Evolutionary conservation across 352 stramenopile genomes (phyloP).

Genomic region (Thraustochytrium striatum): DNA sequence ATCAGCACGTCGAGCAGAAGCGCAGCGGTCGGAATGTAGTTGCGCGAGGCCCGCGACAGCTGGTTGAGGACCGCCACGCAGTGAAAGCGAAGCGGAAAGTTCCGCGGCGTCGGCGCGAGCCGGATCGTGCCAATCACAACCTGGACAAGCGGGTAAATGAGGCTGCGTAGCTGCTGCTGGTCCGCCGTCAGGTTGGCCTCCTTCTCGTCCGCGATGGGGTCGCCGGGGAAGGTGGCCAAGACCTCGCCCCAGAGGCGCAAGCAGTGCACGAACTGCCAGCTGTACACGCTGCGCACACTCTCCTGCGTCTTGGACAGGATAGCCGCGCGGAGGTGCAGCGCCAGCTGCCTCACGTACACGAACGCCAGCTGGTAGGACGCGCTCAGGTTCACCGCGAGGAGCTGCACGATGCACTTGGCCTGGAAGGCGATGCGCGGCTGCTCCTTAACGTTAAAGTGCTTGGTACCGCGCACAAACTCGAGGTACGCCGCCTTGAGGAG

Average conservation of each 20-base stretch:
- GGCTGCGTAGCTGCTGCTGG: slow-evolving; percentile 66
- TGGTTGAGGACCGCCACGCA: slow-evolving; percentile 93
- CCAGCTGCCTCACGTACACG: slow-evolving; percentile 96
- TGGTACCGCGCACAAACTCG: slow-evolving; percentile 42
- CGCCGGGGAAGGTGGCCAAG: slow-evolving; percentile 75
- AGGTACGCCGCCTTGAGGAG: slow-evolving; percentile 33
- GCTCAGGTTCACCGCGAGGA: slow-evolving; percentile 90
- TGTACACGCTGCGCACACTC: slow-evolving; percentile 65
- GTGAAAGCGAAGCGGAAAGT: slow-evolving; percentile 89
- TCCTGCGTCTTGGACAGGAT: slow-evolving; percentile 87
- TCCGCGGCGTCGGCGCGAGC: slow-evolving; percentile 64
- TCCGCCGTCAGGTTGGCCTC: slow-evolving; percentile 58
- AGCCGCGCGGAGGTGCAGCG: slow-evolving; percentile 91
- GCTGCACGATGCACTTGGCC: slow-evolving; percentile 95
- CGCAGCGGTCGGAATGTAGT: slow-evolving; percentile 89
- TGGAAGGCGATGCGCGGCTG: slow-evolving; percentile 69
- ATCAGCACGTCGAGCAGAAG: slow-evolving; percentile 89
- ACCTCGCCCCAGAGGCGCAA: slow-evolving; percentile 90
- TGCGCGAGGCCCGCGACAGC: slow-evolving; percentile 83
- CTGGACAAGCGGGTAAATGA: slow-evolving; percentile 93
- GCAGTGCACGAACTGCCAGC: slow-evolving; percentile 98
- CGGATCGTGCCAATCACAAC: slow-evolving; percentile 69
- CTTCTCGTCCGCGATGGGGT: slow-evolving; percentile 54
- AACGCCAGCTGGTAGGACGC: slow-evolving; percentile 98
- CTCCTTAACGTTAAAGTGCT: background rate